phyloP scores from a whole-genome alignment of 176 grass and related monocot genomes.

The Dactylis glomerata region DNA sequence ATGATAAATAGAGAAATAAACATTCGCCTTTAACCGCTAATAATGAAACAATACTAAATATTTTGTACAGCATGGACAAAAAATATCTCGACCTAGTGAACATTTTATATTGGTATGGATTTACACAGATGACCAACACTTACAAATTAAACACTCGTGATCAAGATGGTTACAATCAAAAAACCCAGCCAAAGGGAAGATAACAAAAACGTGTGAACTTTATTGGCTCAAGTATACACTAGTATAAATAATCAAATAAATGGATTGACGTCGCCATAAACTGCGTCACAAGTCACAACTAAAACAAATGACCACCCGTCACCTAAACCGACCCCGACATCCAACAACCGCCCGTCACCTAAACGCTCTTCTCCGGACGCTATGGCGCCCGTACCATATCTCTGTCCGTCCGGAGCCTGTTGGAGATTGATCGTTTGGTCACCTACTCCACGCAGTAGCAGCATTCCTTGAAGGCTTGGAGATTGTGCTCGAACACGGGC shows the following conservation, averaged over 20 bases:
- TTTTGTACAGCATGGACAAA: neutral
- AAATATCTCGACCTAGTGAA: neutral
- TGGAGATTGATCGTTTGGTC: neutral
- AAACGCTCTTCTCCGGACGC: too few species aligned
- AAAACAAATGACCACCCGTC: neutral
- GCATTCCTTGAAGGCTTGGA: conserved; percentile 57
- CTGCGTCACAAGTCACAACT: neutral
- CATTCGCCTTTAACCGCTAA: too few species aligned
- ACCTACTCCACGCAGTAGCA: conserved; percentile 54
- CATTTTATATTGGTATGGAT: neutral
- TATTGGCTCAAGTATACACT: neutral
- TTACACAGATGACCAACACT: neutral
- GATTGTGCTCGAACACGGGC: conserved; percentile 55
- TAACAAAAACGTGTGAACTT: neutral
- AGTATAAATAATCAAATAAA: neutral
- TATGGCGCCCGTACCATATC: too few species aligned
- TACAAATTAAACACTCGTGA: neutral
- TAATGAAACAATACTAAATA: neutral
- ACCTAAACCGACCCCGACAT: neutral
- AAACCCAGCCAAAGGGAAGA: neutral
- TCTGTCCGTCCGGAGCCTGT: too few species aligned
- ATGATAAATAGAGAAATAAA: too few species aligned
- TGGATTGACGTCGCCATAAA: neutral
- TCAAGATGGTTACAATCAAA: neutral
- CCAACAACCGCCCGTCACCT: neutral